Conservation (phyloP, 2,329 filamentous ascomycete species). For the Hysterium pulicare region DNA sequence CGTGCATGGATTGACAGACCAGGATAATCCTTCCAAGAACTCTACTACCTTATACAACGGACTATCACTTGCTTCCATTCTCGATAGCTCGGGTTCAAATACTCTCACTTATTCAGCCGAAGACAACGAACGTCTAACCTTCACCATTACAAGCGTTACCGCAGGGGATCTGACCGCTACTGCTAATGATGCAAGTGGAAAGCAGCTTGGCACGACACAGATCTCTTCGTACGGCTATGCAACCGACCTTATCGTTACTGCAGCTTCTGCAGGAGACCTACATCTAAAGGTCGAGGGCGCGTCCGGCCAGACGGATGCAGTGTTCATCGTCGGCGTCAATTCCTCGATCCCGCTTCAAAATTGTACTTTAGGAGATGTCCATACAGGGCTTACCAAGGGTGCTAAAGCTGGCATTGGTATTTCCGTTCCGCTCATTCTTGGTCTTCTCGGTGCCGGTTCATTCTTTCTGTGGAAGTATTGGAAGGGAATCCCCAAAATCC, state of each 20-base stretch:
- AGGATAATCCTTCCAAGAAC: constrained; percentile 4
- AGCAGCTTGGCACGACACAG: constrained; percentile 3
- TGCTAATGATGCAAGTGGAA: constrained; percentile 4
- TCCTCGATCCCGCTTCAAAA: constrained; percentile 9
- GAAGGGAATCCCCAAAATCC: constrained; percentile 21
- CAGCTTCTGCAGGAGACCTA: constrained; percentile 4
- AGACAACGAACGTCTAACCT: constrained; percentile 5
- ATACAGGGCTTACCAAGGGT: constrained; percentile 3
- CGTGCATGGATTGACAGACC: constrained; percentile 11
- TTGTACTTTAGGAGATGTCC: constrained; percentile 7
- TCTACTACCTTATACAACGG: constrained; percentile 6
- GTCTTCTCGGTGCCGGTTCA: constrained; percentile 6
- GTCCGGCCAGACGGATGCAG: constrained; percentile 3
- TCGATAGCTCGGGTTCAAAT: not conserved
- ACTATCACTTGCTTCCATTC: constrained; percentile 7
- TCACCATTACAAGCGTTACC: constrained; percentile 8
- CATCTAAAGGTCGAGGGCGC: constrained; percentile 6
- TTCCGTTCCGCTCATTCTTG: constrained; percentile 4
- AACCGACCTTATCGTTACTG: constrained; percentile 2
- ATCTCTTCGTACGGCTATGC: constrained; percentile 1
- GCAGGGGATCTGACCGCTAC: constrained; percentile 7
- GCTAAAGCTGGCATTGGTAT: constrained; percentile 9
- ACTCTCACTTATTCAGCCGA: constrained; percentile 9
- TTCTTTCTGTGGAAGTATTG: constrained; percentile 11
- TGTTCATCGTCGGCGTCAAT: constrained; percentile 12